Base-by-base conservation (phyloP, 306 rosid species). In the Abrus pulchellus region DNA sequence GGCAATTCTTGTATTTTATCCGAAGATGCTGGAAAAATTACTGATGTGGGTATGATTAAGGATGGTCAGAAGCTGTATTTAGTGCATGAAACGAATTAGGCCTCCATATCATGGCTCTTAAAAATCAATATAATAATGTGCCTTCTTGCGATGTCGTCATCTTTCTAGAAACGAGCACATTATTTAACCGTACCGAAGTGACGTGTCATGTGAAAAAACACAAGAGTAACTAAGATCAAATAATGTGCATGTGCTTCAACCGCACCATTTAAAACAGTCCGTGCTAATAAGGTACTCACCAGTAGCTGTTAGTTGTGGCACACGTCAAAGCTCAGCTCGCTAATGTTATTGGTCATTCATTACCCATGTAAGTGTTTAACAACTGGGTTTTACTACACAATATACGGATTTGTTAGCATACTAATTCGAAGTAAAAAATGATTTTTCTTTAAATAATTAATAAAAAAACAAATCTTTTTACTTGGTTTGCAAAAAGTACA, bases 21-120 rank as follows among this genome's bases (percentile, higher is more conserved):
- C 28, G 98, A 93, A 88, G 98, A 95, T 56, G 96, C 78, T 50
- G 99, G 99, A 80, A 90, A 91, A 90, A 90, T 95, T 87, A 85
- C 77, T 53, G 96, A 95, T 57, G 85, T 86, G 6, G 70, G 77
- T 77, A 80, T 95, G 91, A 82, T 95, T 82, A 86, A 69, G 84
- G 97, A 95, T 65, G 85, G 78, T 43, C 93, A 95, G 87, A 95
- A 88, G 88, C 81, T 95, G 83, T 89, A 95, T 85, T 82, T 93
- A 33, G 93, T 83, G 68, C 78, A 53, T 2, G 74, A 85, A 81
- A 90, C 90, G 61, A 88, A 49, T 41, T 81, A 81, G 66, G 67
- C 2, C 62, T 79, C 79, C 49, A 68, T 28, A 28, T 57, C 63
- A 20, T 70, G 77, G 77, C 55, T 50, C 36, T 71, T 9, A 45